phyloP scores from a whole-genome alignment of 352 stramenopile genomes.

The Phytophthora palmivora region DNA sequence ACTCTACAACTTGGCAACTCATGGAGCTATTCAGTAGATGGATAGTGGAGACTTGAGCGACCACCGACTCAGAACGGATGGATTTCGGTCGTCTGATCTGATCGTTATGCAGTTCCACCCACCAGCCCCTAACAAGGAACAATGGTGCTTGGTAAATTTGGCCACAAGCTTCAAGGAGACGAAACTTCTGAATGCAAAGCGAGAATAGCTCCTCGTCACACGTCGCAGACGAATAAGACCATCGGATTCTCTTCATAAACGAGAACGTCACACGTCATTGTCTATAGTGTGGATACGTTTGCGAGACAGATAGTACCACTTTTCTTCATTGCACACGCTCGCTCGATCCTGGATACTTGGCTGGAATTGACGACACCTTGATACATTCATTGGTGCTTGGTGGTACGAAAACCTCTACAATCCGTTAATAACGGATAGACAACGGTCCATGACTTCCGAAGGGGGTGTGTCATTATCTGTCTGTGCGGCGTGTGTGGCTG shows the following conservation, averaged over 20 bases:
- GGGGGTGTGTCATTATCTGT: conserved; percentile 22
- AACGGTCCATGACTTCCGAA: conserved; percentile 22
- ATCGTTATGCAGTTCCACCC: conserved; percentile 3
- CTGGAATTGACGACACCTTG: conserved; percentile 32
- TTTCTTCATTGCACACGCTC: conserved; percentile 6
- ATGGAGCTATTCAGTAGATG: conserved; percentile 20
- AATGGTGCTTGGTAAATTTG: conserved; percentile 15
- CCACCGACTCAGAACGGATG: conserved; percentile 13
- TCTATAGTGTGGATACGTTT: background rate
- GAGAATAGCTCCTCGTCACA: conserved; percentile 31
- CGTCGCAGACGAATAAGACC: conserved; percentile 38
- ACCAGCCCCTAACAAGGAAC: conserved; percentile 29
- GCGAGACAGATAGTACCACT: background rate
- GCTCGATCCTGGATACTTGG: conserved; percentile 13
- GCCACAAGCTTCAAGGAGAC: conserved; percentile 10
- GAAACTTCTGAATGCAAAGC: conserved; percentile 18
- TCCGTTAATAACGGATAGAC: conserved; percentile 11
- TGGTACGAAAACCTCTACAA: conserved; percentile 3
- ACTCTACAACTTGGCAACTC: conserved; percentile 39
- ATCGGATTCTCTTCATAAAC: conserved; percentile 13
- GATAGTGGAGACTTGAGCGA: conserved; percentile 17
- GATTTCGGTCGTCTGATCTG: conserved; percentile 16
- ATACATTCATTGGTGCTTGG: background rate
- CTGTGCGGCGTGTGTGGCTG: conserved; percentile 26
- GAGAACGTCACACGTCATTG: too few species aligned